A percentile compares a stretch with the other conserved stretches of the same genome.
These are phyloP conservation scores for Ustilago lituana DNA, from an alignment of 1,284 basidiomycete genomes.

Conservation along the genomic window DNA sequence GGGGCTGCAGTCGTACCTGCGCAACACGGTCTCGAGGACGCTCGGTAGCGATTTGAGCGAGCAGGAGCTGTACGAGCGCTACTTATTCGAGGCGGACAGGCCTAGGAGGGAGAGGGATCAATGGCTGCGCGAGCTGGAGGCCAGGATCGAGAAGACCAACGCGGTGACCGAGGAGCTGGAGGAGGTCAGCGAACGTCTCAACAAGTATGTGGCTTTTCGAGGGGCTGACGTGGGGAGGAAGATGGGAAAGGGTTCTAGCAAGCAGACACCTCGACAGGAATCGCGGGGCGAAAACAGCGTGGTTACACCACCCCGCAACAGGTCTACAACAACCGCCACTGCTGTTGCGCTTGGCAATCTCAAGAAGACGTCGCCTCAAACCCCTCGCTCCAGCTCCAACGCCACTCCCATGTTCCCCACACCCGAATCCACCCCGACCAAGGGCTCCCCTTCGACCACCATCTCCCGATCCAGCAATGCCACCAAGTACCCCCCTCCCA, in stretches of 20 bases:
- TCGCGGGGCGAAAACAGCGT: neutral
- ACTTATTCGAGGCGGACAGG: constrained; percentile 19
- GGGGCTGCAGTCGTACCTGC: constrained; percentile 6
- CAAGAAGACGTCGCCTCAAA: neutral
- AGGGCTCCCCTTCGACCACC: too few relatives aligned
- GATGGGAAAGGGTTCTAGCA: neutral
- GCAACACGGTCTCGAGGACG: neutral
- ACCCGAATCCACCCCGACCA: too few relatives aligned
- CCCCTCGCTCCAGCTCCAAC: too few relatives aligned
- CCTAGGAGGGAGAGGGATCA: constrained; percentile 11
- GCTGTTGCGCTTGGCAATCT: too few relatives aligned
- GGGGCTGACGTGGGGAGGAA: neutral
- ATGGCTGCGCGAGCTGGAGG: neutral
- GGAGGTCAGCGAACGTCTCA: neutral
- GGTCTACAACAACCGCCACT: too few relatives aligned
- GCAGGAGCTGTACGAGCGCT: constrained; percentile 15
- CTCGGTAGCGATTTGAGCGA: constrained; percentile 3
- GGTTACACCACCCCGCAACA: too few relatives aligned
- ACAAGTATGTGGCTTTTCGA: neutral
- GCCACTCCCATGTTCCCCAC: too few relatives aligned
- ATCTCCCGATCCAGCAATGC: too few relatives aligned
- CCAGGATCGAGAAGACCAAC: neutral
- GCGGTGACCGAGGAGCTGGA: constrained; percentile 4
- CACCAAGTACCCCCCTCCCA: too few relatives aligned
- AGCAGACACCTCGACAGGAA: too few relatives aligned